A percentile compares a stretch with the other conserved stretches of the same genome.
Evolutionary conservation across 2,329 filamentous ascomycete species (phyloP).

Genomic region (Colletotrichum navitas): DNA sequence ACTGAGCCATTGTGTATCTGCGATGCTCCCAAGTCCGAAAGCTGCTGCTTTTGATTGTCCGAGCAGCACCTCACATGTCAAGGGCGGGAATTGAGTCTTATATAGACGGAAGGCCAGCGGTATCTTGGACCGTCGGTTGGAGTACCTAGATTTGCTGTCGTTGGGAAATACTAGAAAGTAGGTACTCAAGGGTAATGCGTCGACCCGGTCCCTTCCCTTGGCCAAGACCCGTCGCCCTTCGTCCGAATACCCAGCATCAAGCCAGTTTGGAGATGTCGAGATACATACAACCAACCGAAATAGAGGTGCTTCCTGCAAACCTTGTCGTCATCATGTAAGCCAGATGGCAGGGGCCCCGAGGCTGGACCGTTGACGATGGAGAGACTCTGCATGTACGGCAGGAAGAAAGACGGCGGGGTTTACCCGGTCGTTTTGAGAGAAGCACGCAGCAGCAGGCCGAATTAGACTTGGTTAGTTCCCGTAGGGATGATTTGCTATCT

Average conservation of each 20-base stretch:
- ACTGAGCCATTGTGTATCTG: constrained; percentile 32
- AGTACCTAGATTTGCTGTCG: not conserved
- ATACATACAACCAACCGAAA: not conserved
- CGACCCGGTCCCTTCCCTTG: too few species aligned
- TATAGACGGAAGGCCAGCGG: constrained; percentile 4
- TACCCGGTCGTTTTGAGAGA: not conserved
- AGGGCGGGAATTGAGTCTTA: constrained; percentile 1
- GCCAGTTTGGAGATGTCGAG: not conserved
- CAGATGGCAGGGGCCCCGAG: not conserved
- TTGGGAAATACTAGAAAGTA: not conserved
- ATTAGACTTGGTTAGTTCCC: not conserved
- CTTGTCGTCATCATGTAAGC: not conserved
- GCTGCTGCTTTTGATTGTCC: not conserved
- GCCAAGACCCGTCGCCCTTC: not conserved
- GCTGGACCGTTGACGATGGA: not conserved
- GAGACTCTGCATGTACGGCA: not conserved
- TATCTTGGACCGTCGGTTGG: not conserved
- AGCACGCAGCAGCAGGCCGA: not conserved
- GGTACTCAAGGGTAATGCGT: not conserved
- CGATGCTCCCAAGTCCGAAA: too few species aligned
- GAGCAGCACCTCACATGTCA: not conserved
- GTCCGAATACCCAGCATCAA: not conserved
- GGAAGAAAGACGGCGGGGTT: not conserved
- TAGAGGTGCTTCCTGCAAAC: not conserved
- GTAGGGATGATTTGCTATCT: not conserved